These are phyloP conservation scores for Lepidium aucheri DNA, from an alignment of 345 rosid genomes.

Conservation along the genomic window DNA sequence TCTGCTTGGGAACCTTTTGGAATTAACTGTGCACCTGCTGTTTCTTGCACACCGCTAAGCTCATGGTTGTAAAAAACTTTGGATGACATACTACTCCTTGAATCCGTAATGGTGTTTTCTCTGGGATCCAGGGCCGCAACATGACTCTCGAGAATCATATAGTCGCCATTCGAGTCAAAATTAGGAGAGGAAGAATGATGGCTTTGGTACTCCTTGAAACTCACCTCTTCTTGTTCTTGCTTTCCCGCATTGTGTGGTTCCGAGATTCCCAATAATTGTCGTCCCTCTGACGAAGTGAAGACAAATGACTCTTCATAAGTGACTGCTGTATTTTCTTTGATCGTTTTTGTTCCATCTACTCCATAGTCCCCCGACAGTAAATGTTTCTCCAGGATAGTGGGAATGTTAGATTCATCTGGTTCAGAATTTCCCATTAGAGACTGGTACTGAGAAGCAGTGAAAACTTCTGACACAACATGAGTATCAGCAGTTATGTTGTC, in stretches of 20 bases:
- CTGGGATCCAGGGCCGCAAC: neutral
- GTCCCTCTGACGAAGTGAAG: neutral
- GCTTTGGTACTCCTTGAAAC: constrained; percentile 4
- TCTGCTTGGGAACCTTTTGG: neutral
- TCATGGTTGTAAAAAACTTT: neutral
- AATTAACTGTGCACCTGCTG: neutral
- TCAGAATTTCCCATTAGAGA: constrained; percentile 2
- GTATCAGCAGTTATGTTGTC: neutral
- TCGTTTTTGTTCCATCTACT: neutral
- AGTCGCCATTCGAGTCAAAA: neutral
- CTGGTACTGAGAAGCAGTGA: neutral
- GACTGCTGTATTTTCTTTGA: neutral
- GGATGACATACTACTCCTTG: neutral
- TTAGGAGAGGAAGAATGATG: neutral
- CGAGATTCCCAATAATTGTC: neutral
- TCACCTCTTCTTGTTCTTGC: neutral
- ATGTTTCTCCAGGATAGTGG: neutral
- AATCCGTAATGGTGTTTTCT: neutral
- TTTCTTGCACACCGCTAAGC: neutral
- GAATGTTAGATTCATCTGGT: constrained; percentile 1
- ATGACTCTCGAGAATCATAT: neutral
- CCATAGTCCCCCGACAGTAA: neutral
- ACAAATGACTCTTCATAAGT: neutral
- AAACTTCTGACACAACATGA: neutral
- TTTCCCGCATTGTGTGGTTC: neutral